Percentiles rank a stretch among this genome's conserved stretches.
phyloP scores from a whole-genome alignment of 345 rosid genomes.

The Aquilaria sinensis region DNA sequence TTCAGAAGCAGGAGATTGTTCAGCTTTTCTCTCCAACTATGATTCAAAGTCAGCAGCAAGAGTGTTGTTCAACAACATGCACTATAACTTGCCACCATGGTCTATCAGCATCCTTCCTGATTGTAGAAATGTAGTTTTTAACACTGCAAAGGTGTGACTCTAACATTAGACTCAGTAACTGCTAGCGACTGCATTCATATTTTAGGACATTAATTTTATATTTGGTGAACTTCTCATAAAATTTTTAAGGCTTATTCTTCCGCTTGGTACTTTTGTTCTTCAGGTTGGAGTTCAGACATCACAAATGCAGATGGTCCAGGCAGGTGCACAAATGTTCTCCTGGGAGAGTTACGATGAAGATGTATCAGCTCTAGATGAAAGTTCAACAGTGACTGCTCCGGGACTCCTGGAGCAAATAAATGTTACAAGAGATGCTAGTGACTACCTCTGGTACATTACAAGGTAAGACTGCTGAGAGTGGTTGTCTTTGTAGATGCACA shows the following conservation, averaged over 20 bases:
- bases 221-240: no score
- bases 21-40: conserved; percentile 33
- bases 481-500: no score
- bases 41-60: conserved; percentile 16
- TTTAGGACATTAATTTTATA: neutral
- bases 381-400: conserved; percentile 50
- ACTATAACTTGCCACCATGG: conserved; percentile 35
- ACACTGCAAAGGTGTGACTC: conserved; percentile 40
- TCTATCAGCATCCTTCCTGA: conserved; percentile 44
- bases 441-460: conserved; percentile 64
- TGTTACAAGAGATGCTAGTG: conserved; percentile 49
- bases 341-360: conserved; percentile 95
- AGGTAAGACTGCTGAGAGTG: conserved; percentile 19
- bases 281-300: conserved; percentile 42
- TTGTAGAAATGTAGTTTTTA: conserved; percentile 38
- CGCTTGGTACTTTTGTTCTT: neutral
- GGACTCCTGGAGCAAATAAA: conserved; percentile 43
- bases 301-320: conserved; percentile 76
- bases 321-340: conserved; percentile 40
- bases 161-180: neutral
- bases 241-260: conserved; percentile 1
- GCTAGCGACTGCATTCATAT: neutral
- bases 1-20: conserved; percentile 18
- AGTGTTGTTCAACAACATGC: conserved; percentile 56
- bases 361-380: conserved; percentile 54